Evolutionary conservation across 306 rosid species (phyloP).

Genomic region (Vigna mungo): DNA sequence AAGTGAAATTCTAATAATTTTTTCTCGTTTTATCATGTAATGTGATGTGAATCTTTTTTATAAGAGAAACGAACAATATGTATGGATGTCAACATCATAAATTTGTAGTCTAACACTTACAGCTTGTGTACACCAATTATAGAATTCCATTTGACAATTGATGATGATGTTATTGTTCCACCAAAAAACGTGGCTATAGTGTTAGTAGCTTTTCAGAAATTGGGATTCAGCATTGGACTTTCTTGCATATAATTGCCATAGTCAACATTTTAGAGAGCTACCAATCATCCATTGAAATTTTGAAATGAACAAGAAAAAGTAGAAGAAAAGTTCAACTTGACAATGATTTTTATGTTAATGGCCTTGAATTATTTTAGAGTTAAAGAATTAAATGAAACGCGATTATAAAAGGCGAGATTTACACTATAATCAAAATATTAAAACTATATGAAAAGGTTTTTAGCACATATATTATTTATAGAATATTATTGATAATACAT

Average conservation of each 20-base stretch:
- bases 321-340: not conserved
- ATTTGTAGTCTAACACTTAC: not conserved
- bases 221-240: too few species aligned
- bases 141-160: not conserved
- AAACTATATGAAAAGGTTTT: too few species aligned
- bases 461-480: too few species aligned
- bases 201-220: not conserved
- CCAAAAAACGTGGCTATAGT: conserved; percentile 1
- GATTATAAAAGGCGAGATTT: too few species aligned
- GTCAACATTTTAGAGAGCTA: not conserved
- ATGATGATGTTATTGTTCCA: not conserved
- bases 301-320: not conserved
- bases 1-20: too few species aligned
- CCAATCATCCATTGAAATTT: not conserved
- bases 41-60: too few species aligned
- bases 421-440: too few species aligned
- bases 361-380: too few species aligned
- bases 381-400: too few species aligned
- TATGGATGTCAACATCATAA: not conserved
- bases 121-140: not conserved
- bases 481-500: too few species aligned
- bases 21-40: too few species aligned
- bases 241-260: not conserved
- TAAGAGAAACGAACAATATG: not conserved
- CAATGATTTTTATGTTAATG: too few species aligned